Evolutionary conservation across 306 rosid species (phyloP), one percentile per base, ranked within the genome.

Genomic region (Sicyos edulis): DNA sequence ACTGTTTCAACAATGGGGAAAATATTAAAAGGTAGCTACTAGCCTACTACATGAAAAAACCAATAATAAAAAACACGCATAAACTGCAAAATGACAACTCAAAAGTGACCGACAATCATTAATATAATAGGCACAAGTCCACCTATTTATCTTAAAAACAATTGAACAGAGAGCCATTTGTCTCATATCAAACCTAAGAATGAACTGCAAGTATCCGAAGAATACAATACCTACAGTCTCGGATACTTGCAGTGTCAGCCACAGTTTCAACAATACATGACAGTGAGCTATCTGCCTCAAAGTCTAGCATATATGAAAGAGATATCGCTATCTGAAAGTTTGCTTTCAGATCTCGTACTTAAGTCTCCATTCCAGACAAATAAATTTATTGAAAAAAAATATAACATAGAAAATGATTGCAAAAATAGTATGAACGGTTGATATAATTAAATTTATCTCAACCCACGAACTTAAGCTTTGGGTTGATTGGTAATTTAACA

Each of bases 381-480:
- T 40, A 22, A 73, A 45, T 57, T 74, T 49, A 47, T 20, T 20
- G 53, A 12, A 3, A 29, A 12, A 59, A 59, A 10, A 19, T 20
- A 45, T 17, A 53, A 62, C 74, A 59, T 68, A 22, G 26, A 70
- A 44, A 61, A 60, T 17, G 54, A 73, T 21, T 13, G 1, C 11
- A 19, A 60, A 10, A 12, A 34, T 14, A 24, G 34, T 45, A 50
- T 34, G 60, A 74, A n/a, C 92, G 5, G 37, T 32, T 32, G 37
- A 32, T 32, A 32, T 32, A 32, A 32, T 32, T 32, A 32, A 32
- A 32, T 32, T 32, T 32, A 32, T 32, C 37, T 4, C 37, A 32
- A 32, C 5, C 37, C 37, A 32, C 37, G 37, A 32, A 5, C 5
- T 32, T 32, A 32, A 32, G 5, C 37, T 32, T 32, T 32, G 5